These are phyloP conservation scores for Dendrothele bispora DNA, from an alignment of 768 basidiomycete genomes.

Conservation along the genomic window DNA sequence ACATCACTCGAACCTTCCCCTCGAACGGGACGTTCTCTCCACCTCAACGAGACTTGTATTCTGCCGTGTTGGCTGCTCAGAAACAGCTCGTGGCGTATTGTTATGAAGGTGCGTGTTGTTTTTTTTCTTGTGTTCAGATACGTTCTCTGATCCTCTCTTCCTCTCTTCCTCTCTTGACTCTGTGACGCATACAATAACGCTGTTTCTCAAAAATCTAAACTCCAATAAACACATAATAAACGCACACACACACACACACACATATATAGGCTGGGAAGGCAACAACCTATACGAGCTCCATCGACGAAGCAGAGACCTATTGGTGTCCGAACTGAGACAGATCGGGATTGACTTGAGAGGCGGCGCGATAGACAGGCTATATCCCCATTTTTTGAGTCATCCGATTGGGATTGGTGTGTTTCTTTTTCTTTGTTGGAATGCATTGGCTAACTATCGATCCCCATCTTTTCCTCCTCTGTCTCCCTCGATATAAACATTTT, in stretches of 20 bases:
- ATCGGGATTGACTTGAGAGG: constrained; percentile 67
- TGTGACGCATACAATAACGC: no score
- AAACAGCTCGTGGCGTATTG: constrained; percentile 66
- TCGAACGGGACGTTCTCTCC: constrained; percentile 76
- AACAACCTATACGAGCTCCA: constrained; percentile 83
- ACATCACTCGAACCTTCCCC: constrained; percentile 93
- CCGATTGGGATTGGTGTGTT: constrained; percentile 83
- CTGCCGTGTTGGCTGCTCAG: constrained; percentile 71
- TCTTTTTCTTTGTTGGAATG: neutral
- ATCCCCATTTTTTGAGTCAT: constrained; percentile 93
- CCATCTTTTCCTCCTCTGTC: constrained; percentile 8
- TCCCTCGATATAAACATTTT: constrained; percentile 7
- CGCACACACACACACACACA: no score
- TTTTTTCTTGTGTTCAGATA: no score
- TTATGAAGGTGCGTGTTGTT: no score
- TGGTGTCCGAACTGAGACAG: constrained; percentile 73
- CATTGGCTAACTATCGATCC: neutral
- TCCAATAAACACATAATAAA: no score
- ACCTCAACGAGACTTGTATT: constrained; percentile 85
- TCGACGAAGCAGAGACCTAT: constrained; percentile 60
- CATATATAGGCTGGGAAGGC: constrained; percentile 53
- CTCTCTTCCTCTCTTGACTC: no score
- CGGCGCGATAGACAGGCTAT: constrained; percentile 72
- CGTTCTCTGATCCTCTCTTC: no score
- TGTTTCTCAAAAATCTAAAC: no score